Evolutionary conservation across 176 grass and related monocot genomes (phyloP).

Genomic region (Leersia perrieri): DNA sequence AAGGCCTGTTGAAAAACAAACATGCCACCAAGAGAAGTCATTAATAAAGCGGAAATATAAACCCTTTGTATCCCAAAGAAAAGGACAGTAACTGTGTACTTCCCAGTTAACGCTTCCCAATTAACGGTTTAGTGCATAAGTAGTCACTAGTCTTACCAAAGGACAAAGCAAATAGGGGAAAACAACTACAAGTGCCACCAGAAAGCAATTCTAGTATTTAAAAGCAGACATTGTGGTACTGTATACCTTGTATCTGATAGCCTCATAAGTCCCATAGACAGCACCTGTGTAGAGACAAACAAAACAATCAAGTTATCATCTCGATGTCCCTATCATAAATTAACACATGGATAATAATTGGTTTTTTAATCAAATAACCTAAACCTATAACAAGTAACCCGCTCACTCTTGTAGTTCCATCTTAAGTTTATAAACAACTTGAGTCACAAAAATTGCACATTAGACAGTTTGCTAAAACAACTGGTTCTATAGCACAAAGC

Average conservation of each 20-base stretch:
- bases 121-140: neutral
- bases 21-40: neutral
- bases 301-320: slow-evolving; percentile 7
- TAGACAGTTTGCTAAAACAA: neutral
- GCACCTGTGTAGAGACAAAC: slow-evolving; percentile 54
- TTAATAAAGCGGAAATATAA: neutral
- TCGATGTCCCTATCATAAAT: neutral
- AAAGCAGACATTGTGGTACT: neutral
- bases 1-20: neutral
- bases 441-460: neutral
- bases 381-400: neutral
- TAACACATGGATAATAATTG: neutral
- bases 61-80: neutral
- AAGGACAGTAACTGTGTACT: neutral
- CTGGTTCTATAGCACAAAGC: neutral
- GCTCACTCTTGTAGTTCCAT: neutral
- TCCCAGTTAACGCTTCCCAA: neutral
- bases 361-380: neutral
- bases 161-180: neutral
- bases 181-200: neutral
- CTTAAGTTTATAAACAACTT: neutral
- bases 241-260: slow-evolving; percentile 84
- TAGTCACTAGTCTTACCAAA: neutral
- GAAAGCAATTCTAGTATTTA: neutral
- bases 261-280: slow-evolving; percentile 89